These are phyloP conservation scores for Polyporus tsugae DNA, from an alignment of 1,284 basidiomycete genomes.

Conservation along the genomic window DNA sequence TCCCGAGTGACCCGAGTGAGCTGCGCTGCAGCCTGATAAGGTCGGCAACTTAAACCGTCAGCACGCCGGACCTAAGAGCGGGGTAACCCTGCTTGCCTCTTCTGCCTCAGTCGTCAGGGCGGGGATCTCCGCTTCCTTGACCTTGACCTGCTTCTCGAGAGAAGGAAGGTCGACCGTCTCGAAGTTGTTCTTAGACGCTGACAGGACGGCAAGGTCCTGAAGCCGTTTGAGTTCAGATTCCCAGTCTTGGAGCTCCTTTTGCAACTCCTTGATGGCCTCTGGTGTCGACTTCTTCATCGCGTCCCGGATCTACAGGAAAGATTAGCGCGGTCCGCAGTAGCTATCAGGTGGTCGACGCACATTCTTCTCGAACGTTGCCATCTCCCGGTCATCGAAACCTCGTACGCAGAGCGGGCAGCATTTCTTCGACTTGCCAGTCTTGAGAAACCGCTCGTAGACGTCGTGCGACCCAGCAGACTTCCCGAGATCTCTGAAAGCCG, in stretches of 20 bases:
- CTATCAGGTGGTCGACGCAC: constrained; percentile 49
- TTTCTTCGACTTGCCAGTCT: constrained; percentile 68
- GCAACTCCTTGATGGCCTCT: constrained; percentile 47
- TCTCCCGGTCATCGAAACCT: constrained; percentile 68
- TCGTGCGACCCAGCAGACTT: constrained; percentile 50
- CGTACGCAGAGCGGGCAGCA: constrained; percentile 84
- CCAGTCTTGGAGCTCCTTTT: constrained; percentile 69
- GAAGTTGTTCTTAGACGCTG: constrained; percentile 61
- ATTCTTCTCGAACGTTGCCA: constrained; percentile 70
- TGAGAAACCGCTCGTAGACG: constrained; percentile 73
- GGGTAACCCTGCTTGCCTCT: constrained; percentile 49
- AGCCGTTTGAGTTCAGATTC: constrained; percentile 64
- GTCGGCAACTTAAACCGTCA: not conserved
- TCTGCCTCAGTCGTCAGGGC: constrained; percentile 61
- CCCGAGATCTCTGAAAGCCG: constrained; percentile 38
- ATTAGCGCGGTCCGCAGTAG: not conserved
- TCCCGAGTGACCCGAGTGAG: constrained; percentile 59
- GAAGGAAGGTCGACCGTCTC: constrained; percentile 69
- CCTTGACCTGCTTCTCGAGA: constrained; percentile 70
- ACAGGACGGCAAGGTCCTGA: constrained; percentile 64
- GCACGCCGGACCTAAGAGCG: not conserved
- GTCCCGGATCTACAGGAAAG: constrained; percentile 55
- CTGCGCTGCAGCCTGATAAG: constrained; percentile 54
- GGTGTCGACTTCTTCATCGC: constrained; percentile 61
- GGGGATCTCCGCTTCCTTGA: constrained; percentile 62